phyloP scores from a whole-genome alignment of 2,329 filamentous ascomycete species.

The Diaporthe sp. region DNA sequence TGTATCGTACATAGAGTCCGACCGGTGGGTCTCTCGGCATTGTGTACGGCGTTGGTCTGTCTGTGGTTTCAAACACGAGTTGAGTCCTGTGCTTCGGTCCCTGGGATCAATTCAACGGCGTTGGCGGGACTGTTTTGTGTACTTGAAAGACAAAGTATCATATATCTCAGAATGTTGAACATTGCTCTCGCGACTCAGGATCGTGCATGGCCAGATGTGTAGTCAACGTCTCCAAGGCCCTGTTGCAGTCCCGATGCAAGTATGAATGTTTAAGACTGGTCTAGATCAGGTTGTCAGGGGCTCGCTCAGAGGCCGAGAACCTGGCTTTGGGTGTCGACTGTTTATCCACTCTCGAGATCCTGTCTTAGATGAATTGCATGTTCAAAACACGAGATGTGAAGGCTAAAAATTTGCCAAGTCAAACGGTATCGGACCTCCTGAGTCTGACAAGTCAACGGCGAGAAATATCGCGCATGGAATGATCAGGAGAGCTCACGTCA shows the following conservation, averaged over 20 bases:
- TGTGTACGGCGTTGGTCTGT: slow-evolving; percentile 31
- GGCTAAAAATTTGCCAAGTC: slow-evolving; percentile 32
- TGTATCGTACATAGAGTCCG: slow-evolving; percentile 18
- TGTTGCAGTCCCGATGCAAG: background rate
- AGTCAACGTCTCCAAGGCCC: background rate
- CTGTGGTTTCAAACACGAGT: slow-evolving; percentile 1
- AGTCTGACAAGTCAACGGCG: slow-evolving; percentile 37
- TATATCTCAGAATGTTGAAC: background rate
- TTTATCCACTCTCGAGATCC: slow-evolving; percentile 28
- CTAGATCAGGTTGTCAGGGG: background rate
- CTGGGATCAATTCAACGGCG: slow-evolving; percentile 2
- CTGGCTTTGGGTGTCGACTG: slow-evolving; percentile 9
- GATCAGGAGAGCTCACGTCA: slow-evolving; percentile 40
- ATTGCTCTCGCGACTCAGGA: background rate
- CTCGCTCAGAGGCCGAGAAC: slow-evolving; percentile 31
- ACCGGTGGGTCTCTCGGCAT: slow-evolving; percentile 26
- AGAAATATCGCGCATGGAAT: slow-evolving; percentile 40
- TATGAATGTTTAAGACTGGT: background rate
- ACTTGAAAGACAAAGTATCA: background rate
- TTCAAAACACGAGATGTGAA: slow-evolving; percentile 36
- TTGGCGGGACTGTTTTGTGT: slow-evolving; percentile 2
- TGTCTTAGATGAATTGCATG: slow-evolving; percentile 21
- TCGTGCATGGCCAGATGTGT: background rate
- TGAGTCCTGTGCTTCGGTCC: background rate
- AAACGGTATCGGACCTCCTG: slow-evolving; percentile 39